phyloP scores from a whole-genome alignment of 371 early-diverging fungal genomes.

The Mortierella sp. region DNA sequence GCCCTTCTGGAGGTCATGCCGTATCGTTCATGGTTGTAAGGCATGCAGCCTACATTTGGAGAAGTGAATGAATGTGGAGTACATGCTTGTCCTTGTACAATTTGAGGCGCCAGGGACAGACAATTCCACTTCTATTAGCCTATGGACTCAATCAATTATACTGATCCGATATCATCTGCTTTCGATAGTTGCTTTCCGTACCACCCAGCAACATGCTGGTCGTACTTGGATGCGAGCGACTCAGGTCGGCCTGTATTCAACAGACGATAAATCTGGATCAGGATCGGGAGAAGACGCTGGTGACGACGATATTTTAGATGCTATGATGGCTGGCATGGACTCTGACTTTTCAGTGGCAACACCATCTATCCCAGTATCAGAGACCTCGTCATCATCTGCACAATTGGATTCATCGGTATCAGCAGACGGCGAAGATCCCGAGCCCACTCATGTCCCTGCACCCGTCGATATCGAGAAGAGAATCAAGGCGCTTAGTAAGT shows the following conservation, averaged over 20 bases:
- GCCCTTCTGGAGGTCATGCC: neutral
- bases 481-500: conserved; percentile 51
- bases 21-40: neutral
- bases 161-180: neutral
- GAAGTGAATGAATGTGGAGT: neutral
- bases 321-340: conserved; percentile 55
- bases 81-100: too few species aligned
- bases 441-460: conserved; percentile 24
- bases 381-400: neutral
- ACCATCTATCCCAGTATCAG: conserved; percentile 13
- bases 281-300: conserved; percentile 19
- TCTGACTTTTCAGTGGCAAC: conserved; percentile 43
- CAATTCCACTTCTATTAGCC: neutral
- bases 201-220: conserved; percentile 16
- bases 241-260: conserved; percentile 44
- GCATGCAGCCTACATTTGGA: neutral
- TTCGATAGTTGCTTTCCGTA: conserved; percentile 28
- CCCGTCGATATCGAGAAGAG: conserved; percentile 53
- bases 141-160: neutral
- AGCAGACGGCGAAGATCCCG: conserved; percentile 18
- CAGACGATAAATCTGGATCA: conserved; percentile 31
- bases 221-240: conserved; percentile 45
- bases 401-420: neutral
- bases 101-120: neutral
- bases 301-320: conserved; percentile 52